Evolutionary conservation across 768 basidiomycete species (phyloP), one percentile per base, ranked within the genome.

Genomic region (Leccinellum rugosiceps): DNA sequence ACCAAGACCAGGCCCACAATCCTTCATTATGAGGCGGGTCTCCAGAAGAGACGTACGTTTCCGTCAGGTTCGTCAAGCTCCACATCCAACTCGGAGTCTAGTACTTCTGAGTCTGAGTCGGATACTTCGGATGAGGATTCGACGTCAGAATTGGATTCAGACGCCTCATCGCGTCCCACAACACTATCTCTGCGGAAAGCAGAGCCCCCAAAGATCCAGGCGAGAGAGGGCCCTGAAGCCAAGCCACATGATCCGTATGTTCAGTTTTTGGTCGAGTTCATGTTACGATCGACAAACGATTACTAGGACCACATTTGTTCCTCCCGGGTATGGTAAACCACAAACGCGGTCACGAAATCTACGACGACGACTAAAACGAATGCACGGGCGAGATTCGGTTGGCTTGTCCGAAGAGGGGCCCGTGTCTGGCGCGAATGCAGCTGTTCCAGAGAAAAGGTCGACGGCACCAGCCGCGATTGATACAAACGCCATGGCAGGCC

Each of bases 271-370:
- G 35, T 17, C 13, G 1, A 15, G 1, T 13, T 48, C n/a, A 26
- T 2, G 41, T 32, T 9, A 1, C 2, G 21, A 26, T 25, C 25
- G 6, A 35, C 19, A 13, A 14, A 31, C 14, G 0, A 30, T 63
- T 28, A 51, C 32, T 50, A 72, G 68, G 2, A 2, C 50, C 1
- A 51, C 41, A 0, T 52, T 56, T 10, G 77, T 86, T 9, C 84
- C 86, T 2, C 86, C 86, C 0, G 86, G 86, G 3, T 69, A 74
- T 23, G 86, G 86, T 14, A 87, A 84, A 67, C 67, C 79, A 0
- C 68, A 79, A 2, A 88, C 86, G 2, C 82, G 78, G 15, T 72
- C 73, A 23, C 78, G 86, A 6, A 87, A 88, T 65, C 64, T 77
- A n/a, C 81, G 86, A 32, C 75, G 85, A 32, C 77, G 80, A 41